phyloP scores from a whole-genome alignment of 129 eudicot genomes.

The Chrysanthemum seticuspe region DNA sequence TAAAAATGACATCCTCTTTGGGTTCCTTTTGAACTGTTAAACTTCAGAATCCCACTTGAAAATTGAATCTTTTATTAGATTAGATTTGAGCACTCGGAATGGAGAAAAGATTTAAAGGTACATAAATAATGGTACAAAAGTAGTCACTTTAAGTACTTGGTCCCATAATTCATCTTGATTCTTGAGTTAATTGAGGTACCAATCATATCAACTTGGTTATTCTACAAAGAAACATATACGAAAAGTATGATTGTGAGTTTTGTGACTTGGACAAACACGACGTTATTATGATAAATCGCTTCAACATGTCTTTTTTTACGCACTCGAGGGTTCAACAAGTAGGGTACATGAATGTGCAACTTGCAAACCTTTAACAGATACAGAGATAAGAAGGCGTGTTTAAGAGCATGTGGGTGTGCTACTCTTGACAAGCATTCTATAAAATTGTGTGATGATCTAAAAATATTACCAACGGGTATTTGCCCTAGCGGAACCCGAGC shows the following conservation, averaged over 20 bases:
- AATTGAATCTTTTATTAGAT: conserved; percentile 19
- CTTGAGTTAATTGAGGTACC: not conserved
- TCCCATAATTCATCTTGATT: not conserved
- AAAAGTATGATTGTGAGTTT: not conserved
- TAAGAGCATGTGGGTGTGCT: no score
- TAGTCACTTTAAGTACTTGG: no score
- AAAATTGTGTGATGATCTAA: no score
- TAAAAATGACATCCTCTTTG: conserved; percentile 5
- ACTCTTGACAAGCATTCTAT: no score
- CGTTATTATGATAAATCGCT: not conserved
- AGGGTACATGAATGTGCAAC: no score
- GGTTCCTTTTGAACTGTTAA: conserved; percentile 13
- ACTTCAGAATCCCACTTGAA: conserved; percentile 9
- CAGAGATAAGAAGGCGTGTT: no score
- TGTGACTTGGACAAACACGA: not conserved
- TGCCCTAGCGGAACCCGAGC: no score
- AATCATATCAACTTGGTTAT: not conserved
- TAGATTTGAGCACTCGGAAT: not conserved
- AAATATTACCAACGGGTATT: no score
- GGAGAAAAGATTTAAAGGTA: not conserved
- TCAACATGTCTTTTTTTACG: no score
- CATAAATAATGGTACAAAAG: not conserved
- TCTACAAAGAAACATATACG: not conserved
- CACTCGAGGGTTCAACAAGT: no score
- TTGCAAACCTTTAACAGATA: no score